Evolutionary conservation across 352 stramenopile species (phyloP), one percentile per base, ranked within the genome.

Genomic region (Phytopythium sindhum): DNA sequence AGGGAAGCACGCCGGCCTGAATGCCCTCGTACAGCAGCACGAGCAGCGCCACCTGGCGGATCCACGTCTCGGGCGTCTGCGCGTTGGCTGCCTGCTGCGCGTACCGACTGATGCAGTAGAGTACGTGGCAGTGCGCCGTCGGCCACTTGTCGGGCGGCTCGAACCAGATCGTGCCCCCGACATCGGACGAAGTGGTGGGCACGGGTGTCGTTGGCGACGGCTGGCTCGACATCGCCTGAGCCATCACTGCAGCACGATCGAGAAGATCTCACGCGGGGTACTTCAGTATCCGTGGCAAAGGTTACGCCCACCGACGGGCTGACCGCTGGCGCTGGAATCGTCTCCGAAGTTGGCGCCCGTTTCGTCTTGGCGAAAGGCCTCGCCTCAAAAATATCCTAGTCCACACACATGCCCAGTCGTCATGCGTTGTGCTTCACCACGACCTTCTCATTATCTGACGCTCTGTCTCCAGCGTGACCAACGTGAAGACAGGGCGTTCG

Each of bases 21-120:
- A 99, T 97, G 15, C 95, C 97, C 74, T 99, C 96, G 65, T 99
- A 98, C 23, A 99, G 74, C 15, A 99, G 71, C 58, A 99, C 94
- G 42, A 98, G 84, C 37, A 99, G 73, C 56, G 97, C 89, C 47
- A 97, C 81, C 71, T 98, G 97, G 24, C 96, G 88, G 56, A 99
- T 89, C 97, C 97, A 99, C 41, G 90, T 74, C 69, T 98, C 95
- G 37, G 83, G 86, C 26, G 93, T 89, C 11, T 97, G 85, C 28
- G 84, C 73, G 42, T 83, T 90, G 35, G 69, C 79, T 7, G 93
- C 89, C 58, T 96, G 88, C 28, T 94, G 83, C 17, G 96, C 95
- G 69, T 99, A 98, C 57, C 94, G 80, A 61, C 93, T 96, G 68
- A 99, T 97, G 62, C 96, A 80, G 66, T 98, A 98, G 19, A 99